Evolutionary conservation across 83 land plant species (phyloP), one percentile per base, ranked within the genome.

Genomic region (Picea mariana): DNA sequence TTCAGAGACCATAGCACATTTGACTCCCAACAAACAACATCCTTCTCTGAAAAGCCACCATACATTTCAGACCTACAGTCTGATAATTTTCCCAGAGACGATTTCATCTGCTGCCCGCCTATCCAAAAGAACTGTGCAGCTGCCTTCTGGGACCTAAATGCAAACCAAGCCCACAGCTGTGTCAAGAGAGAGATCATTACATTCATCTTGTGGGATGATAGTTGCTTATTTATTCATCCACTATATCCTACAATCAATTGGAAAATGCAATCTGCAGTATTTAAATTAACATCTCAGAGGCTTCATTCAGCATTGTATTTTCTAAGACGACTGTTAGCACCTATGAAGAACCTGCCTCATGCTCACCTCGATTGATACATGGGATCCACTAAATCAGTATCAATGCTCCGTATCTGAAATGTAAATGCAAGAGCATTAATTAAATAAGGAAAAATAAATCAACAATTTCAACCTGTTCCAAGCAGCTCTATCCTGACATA

Each of bases 351-450:
- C 11, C 5, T 6, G 44, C 12, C 58, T 80, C 47, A 47, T 68
- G 52, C 62, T 75, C 75, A 91, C 93, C 91, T 89, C 13, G 89
- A 83, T 55, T 91, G 89, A 82, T 91, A 91, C 93, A 91, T 91
- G 55, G 61, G 91, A 77, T 91, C 79, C 75, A 89, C 67, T 72
- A 82, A 68, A 58, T 84, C 84, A 81, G 77, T 44, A 83, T 91
- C 91, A 59, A 85, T 81, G 60, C 85, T 82, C 16, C 88, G 89
- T 15, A 83, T 91, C 93, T 91, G 85, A 21, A 84, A 20, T 60
- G 7, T 79, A 52, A 47, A 82, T 62, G 27, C 62, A 77, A 59
- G 63, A 59, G 16, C 24, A 11, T 44, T 18, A 73, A 17, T 11
- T n/a, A 13, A 73, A n/a, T 7, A 20, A 73, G 58, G 3, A 8